These are phyloP conservation scores for Nicotiana tomentosiformis DNA, from an alignment of 257 asterid species.

Conservation along the genomic window DNA sequence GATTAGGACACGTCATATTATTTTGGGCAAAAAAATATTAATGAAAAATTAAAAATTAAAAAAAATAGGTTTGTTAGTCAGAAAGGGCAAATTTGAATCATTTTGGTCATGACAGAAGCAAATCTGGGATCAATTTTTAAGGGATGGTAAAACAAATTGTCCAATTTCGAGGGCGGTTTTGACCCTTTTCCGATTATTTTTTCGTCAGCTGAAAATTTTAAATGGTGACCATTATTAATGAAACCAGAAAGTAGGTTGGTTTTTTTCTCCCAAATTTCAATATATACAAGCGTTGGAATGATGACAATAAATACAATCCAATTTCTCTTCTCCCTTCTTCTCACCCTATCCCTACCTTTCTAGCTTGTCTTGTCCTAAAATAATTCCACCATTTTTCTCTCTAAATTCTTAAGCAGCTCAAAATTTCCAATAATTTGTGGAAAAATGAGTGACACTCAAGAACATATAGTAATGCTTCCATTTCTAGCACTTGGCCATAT, in stretches of 20 bases:
- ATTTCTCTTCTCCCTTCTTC: background rate
- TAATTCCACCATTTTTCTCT: background rate
- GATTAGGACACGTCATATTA: too few species aligned
- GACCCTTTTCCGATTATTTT: too few species aligned
- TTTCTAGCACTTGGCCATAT: constrained; percentile 67
- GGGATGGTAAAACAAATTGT: too few species aligned
- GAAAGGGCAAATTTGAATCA: too few species aligned
- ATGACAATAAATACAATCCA: background rate
- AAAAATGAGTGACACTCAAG: constrained; percentile 4
- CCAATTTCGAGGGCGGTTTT: too few species aligned
- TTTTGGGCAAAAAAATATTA: too few species aligned
- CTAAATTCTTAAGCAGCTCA: background rate
- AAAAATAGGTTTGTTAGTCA: too few species aligned
- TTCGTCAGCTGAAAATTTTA: too few species aligned
- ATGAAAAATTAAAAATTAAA: too few species aligned
- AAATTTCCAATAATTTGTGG: background rate
- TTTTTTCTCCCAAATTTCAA: background rate
- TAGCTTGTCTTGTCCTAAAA: background rate
- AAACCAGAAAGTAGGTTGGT: background rate
- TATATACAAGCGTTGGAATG: background rate
- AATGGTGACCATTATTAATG: background rate
- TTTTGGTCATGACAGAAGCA: too few species aligned
- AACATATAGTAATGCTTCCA: constrained; percentile 58
- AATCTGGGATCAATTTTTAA: too few species aligned
- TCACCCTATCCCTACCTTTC: background rate